phyloP scores from a whole-genome alignment of 2,329 filamentous ascomycete species.

The Xylaria sp. region DNA sequence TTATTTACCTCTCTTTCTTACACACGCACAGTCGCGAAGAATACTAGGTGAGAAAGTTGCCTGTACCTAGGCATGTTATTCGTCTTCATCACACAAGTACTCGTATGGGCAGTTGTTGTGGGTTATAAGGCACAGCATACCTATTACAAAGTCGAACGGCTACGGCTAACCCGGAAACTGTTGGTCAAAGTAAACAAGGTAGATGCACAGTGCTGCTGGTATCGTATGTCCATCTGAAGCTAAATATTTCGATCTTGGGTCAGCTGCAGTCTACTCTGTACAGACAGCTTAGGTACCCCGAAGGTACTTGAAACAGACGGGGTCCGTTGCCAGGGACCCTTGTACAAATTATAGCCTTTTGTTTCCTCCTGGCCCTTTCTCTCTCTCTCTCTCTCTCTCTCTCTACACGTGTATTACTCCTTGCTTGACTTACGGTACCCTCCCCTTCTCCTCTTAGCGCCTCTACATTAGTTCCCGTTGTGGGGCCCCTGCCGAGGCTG shows the following conservation, averaged over 20 bases:
- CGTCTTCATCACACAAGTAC: no score
- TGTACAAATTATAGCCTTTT: no score
- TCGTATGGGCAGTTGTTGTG: no score
- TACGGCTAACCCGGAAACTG: background rate
- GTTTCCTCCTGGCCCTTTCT: background rate
- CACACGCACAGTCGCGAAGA: background rate
- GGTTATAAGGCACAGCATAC: no score
- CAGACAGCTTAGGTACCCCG: background rate
- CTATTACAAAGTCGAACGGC: background rate
- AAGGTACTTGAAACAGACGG: conserved; percentile 16
- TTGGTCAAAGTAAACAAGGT: background rate
- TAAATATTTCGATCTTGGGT: background rate
- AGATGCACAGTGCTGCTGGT: background rate
- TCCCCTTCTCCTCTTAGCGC: conserved; percentile 17
- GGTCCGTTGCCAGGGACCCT: background rate
- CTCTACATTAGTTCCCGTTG: conserved; percentile 33
- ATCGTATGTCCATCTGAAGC: background rate
- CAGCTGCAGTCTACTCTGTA: background rate
- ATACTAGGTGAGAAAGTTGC: no score
- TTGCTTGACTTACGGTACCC: no score
- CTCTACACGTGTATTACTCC: no score
- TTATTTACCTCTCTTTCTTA: no score
- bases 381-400: background rate
- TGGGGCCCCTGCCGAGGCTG: conserved; percentile 29
- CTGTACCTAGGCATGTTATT: no score